These are phyloP conservation scores for Leptographium lundbergii DNA, from an alignment of 2,329 filamentous ascomycete species.

Conservation along the genomic window DNA sequence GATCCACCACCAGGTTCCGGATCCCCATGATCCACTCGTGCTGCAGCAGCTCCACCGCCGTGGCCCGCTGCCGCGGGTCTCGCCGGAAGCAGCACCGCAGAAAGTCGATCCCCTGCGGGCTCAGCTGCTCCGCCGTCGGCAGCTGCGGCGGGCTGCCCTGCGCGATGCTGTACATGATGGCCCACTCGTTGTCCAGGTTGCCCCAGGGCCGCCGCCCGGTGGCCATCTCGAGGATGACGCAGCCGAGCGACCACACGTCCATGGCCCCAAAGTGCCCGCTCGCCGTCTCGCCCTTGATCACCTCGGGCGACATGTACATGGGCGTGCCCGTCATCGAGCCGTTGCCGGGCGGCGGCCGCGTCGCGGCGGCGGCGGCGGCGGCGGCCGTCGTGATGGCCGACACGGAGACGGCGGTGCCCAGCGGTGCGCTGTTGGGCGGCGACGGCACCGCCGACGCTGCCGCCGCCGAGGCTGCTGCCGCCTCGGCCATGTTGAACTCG, in stretches of 20 bases:
- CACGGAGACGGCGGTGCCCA: too few relatives aligned
- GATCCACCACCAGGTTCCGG: conserved; percentile 51
- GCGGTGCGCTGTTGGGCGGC: neutral
- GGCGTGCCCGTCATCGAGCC: conserved; percentile 95
- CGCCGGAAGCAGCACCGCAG: conserved; percentile 74
- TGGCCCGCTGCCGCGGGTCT: conserved; percentile 66
- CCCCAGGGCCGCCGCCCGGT: conserved; percentile 92
- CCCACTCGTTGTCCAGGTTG: conserved; percentile 95
- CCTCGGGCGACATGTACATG: conserved; percentile 99
- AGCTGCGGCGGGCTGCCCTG: conserved; percentile 88
- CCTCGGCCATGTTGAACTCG: conserved; percentile 30
- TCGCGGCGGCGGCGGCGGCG: neutral
- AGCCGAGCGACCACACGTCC: conserved; percentile 93
- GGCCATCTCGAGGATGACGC: conserved; percentile 94
- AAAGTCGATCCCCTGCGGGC: conserved; percentile 75
- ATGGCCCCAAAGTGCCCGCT: conserved; percentile 75
- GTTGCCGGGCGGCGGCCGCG: conserved; percentile 40
- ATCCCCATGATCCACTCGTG: conserved; percentile 79
- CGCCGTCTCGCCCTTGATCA: conserved; percentile 78
- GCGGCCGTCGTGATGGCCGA: neutral
- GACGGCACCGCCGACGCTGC: neutral
- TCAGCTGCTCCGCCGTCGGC: conserved; percentile 72
- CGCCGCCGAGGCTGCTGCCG: neutral
- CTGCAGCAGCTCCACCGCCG: conserved; percentile 78
- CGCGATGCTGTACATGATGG: conserved; percentile 99